These are phyloP conservation scores for Phanerodontia chrysosporium DNA, from an alignment of 768 basidiomycete genomes.

Conservation along the genomic window DNA sequence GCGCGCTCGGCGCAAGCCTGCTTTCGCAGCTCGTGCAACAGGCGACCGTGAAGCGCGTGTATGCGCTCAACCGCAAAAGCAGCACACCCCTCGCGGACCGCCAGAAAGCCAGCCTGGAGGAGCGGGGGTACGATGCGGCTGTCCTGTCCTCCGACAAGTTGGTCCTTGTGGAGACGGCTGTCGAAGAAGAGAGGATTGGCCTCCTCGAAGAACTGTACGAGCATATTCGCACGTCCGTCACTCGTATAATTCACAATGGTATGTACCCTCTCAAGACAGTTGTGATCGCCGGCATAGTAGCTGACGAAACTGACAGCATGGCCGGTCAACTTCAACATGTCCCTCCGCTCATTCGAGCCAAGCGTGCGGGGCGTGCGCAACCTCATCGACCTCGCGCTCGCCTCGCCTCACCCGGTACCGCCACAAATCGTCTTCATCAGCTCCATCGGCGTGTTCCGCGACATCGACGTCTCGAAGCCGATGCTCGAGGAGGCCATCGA, in stretches of 20 bases:
- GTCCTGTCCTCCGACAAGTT: conserved; percentile 2
- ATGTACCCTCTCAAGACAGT: too few species aligned
- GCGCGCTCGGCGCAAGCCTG: conserved; percentile 17
- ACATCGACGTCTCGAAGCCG: not conserved
- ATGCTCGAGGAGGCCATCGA: conserved; percentile 13
- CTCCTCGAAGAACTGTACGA: too few species aligned
- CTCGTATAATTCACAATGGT: conserved; percentile 29
- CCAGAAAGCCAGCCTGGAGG: not conserved
- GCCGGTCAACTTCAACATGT: conserved; percentile 32
- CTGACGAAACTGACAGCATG: conserved; percentile 29
- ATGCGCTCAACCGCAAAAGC: conserved; percentile 14
- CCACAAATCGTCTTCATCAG: conserved; percentile 33
- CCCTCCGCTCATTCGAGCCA: conserved; percentile 30
- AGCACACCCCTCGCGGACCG: not conserved
- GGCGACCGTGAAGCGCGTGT: conserved; percentile 13
- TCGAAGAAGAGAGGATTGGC: too few species aligned
- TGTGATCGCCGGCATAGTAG: too few species aligned
- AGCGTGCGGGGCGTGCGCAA: conserved; percentile 24
- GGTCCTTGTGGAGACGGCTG: conserved; percentile 1
- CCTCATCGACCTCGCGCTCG: conserved; percentile 32
- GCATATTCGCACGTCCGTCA: conserved; percentile 1
- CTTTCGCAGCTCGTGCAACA: conserved; percentile 8
- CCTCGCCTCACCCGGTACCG: conserved; percentile 19
- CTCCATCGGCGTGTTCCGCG: conserved; percentile 25
- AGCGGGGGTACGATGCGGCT: conserved; percentile 12